These are phyloP conservation scores for Penicillium sumatraense DNA, from an alignment of 2,329 filamentous ascomycete species.

Conservation along the genomic window DNA sequence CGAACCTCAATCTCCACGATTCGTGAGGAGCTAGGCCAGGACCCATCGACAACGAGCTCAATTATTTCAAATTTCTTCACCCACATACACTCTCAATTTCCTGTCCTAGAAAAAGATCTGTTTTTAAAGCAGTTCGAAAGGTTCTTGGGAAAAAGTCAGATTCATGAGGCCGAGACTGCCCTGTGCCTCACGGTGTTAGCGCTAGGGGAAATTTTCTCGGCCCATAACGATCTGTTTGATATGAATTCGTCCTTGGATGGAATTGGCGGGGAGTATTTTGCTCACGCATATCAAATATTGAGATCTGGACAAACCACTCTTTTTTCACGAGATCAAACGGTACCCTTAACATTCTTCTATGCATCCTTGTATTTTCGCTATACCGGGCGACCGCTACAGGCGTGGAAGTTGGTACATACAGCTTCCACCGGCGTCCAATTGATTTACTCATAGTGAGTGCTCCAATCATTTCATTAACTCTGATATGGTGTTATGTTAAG, in stretches of 20 bases:
- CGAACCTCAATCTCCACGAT: neutral
- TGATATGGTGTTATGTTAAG: neutral
- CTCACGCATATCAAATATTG: slow-evolving; percentile 17
- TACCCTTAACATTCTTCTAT: slow-evolving; percentile 20
- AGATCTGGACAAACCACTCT: slow-evolving; percentile 3
- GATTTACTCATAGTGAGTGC: slow-evolving; percentile 16
- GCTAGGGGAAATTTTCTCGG: slow-evolving; percentile 17
- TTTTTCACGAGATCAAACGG: slow-evolving; percentile 9
- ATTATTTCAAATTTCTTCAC: slow-evolving; percentile 16
- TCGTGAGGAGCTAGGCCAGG: neutral
- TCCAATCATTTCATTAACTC: neutral
- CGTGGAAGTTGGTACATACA: slow-evolving; percentile 16
- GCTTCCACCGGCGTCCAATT: slow-evolving; percentile 18
- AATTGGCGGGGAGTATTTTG: slow-evolving; percentile 21
- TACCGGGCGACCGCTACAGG: slow-evolving; percentile 19
- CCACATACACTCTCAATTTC: slow-evolving; percentile 19
- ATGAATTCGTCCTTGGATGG: slow-evolving; percentile 10
- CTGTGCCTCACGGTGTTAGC: slow-evolving; percentile 21
- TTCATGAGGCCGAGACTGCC: slow-evolving; percentile 9
- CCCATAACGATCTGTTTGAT: slow-evolving; percentile 9
- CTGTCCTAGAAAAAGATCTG: slow-evolving; percentile 12
- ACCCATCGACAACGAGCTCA: slow-evolving; percentile 8
- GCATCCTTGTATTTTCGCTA: slow-evolving; percentile 25
- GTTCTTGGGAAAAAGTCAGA: slow-evolving; percentile 12
- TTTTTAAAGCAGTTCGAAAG: slow-evolving; percentile 13